Evolutionary conservation across 2,329 filamentous ascomycete species (phyloP), one percentile per base, ranked within the genome.

Genomic region (Cyphellophora europaea): DNA sequence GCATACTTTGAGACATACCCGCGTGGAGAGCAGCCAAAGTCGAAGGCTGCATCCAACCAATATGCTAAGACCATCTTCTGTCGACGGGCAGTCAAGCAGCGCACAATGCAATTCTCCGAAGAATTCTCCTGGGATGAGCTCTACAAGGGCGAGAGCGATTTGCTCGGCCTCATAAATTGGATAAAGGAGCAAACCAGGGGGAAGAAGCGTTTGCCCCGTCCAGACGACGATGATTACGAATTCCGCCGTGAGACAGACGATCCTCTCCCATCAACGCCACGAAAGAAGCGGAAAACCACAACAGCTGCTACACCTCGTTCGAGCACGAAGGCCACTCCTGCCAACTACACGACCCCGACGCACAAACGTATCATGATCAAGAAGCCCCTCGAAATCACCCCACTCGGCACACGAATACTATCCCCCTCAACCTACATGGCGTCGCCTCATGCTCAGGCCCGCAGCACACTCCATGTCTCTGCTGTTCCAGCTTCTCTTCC

Each of bases 341-440:
- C 66, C n/a, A 62, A 62, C 35, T 67, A 79, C 37, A 63, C 66
- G 3, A 82, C 77, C 0, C 77, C 77, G 12, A 74, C 72, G 17
- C 72, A 81, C 48, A 82, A 78, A 51, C 69, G 77, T 42, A 77
- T 86, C 25, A 61, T 83, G 25, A 65, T 89, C 27, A 93, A 93
- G 56, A 94, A 88, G 52, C 82, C 85, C 4, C 73, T 98, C 21
- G 88, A 95, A 53, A 96, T 96, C 52, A 98, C 91, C 0, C 91
- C 91, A 0, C 65, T 98, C n/a, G 87, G 86, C 5, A 95, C 86
- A 11, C 80, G 91, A 25, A 72, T 82, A 13, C 71, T 98, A 3
- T 85, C 85, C 1, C 82, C 84, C 4, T 72, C 72, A 19, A 40
- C 42, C 19, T 75, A 82, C 46, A 71, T 82, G 37, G 74, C 86